Percentiles rank a stretch among this genome's conserved stretches.
Evolutionary conservation across 2,329 filamentous ascomycete species (phyloP).

Genomic region (Emericellopsis atlantica): DNA sequence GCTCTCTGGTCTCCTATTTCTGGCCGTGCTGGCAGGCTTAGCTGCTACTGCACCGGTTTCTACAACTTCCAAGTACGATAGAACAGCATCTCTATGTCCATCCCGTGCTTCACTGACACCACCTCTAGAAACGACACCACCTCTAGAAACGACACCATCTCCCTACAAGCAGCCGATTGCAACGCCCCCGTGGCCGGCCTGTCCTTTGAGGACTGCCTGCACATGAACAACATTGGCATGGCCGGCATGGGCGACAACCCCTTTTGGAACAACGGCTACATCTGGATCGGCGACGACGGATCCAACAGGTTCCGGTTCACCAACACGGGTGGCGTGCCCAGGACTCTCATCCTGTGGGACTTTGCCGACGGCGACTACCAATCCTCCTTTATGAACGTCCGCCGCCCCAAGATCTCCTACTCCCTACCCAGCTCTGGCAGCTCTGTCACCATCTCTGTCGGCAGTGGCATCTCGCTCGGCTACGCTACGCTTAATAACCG

Average conservation of each 20-base stretch:
- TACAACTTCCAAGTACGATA: no score
- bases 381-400: slow-evolving; percentile 14
- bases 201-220: slow-evolving; percentile 10
- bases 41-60: no score
- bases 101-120: no score
- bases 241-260: slow-evolving; percentile 11
- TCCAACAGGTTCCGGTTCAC: slow-evolving; percentile 14
- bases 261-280: slow-evolving; percentile 8
- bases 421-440: slow-evolving; percentile 19
- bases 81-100: no score
- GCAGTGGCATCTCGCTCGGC: slow-evolving; percentile 20
- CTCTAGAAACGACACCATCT: no score
- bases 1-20: no score
- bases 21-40: no score
- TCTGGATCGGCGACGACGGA: slow-evolving; percentile 16
- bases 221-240: slow-evolving; percentile 14
- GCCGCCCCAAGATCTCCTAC: slow-evolving; percentile 19
- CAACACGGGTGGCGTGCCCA: slow-evolving; percentile 10
- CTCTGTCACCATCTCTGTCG: slow-evolving; percentile 22
- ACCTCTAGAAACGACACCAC: no score
- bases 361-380: slow-evolving; percentile 8
- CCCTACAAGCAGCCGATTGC: slow-evolving; percentile 4
- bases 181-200: slow-evolving; percentile 9
- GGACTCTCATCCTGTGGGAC: slow-evolving; percentile 15
- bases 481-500: slow-evolving; percentile 21